phyloP scores from a whole-genome alignment of 1,139 yeast species.

The Protomyces macrosporus region DNA sequence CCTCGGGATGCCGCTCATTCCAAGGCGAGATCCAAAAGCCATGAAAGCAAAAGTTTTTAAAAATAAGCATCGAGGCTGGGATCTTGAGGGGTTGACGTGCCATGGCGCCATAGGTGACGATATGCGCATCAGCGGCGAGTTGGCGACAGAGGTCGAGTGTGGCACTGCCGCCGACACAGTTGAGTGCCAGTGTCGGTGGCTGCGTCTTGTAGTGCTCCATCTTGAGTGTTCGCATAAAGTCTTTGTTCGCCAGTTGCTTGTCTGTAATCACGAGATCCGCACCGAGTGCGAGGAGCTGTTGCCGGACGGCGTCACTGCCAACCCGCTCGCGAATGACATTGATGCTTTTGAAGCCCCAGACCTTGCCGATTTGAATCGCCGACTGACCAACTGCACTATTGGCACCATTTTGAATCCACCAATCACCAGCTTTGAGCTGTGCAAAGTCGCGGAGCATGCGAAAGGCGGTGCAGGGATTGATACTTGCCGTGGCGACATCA shows the following conservation, averaged over 20 bases:
- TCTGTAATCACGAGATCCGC: slow-evolving; percentile 91
- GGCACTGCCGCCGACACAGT: slow-evolving; percentile 89
- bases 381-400: slow-evolving; percentile 94
- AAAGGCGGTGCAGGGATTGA: slow-evolving; percentile 89
- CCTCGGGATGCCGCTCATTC: slow-evolving; percentile 57
- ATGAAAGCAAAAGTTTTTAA: slow-evolving; percentile 74
- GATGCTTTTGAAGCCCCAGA: slow-evolving; percentile 74
- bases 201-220: slow-evolving; percentile 43
- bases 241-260: slow-evolving; percentile 65
- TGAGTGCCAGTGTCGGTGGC: slow-evolving; percentile 68
- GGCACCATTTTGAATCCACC: slow-evolving; percentile 96
- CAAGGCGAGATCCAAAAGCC: slow-evolving; percentile 94
- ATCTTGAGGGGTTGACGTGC: slow-evolving; percentile 86
- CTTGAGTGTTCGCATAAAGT: slow-evolving; percentile 62
- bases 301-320: slow-evolving; percentile 57
- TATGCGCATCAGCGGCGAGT: slow-evolving; percentile 57
- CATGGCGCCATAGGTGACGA: slow-evolving; percentile 97
- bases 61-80: slow-evolving; percentile 84
- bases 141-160: slow-evolving; percentile 78
- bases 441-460: slow-evolving; percentile 74
- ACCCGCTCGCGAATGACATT: slow-evolving; percentile 84
- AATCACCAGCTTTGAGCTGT: slow-evolving; percentile 64
- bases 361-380: slow-evolving; percentile 78
- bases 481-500: slow-evolving; percentile 83
- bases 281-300: slow-evolving; percentile 58